These are phyloP conservation scores for Fremontodendron californicum DNA, from an alignment of 345 rosid species.

Conservation along the genomic window DNA sequence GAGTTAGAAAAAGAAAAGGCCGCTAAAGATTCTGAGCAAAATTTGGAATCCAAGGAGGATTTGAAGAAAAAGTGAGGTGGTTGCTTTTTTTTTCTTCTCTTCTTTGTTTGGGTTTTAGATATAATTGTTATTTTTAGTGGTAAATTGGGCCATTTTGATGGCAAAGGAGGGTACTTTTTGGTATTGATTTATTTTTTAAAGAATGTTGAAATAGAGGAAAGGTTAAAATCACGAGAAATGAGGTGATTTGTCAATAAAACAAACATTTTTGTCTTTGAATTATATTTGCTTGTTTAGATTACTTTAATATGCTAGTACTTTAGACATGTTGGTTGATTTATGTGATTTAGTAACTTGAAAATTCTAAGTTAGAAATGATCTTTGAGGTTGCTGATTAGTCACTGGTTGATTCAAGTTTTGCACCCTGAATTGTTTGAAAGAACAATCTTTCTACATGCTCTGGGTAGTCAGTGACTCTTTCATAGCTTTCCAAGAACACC, in stretches of 20 bases:
- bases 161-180: background rate
- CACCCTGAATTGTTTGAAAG: background rate
- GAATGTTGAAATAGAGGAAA: background rate
- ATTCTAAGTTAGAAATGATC: background rate
- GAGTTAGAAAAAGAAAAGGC: slow-evolving; percentile 42
- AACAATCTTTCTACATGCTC: background rate
- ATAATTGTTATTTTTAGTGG: background rate
- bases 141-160: background rate
- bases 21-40: background rate
- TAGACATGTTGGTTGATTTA: background rate
- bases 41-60: slow-evolving; percentile 3
- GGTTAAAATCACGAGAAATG: background rate
- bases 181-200: background rate
- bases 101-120: too few relatives aligned
- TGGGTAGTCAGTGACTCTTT: background rate
- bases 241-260: too few relatives aligned
- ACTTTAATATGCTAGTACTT: too few relatives aligned
- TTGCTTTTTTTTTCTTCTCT: background rate
- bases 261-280: background rate
- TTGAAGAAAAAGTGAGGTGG: slow-evolving; percentile 4
- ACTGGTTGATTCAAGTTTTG: background rate
- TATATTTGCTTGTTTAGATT: background rate
- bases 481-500: background rate
- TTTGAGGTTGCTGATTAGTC: background rate
- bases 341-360: background rate